These are phyloP conservation scores for Blastobotrys buckinghamii DNA, from an alignment of 1,139 yeast species.

Conservation along the genomic window DNA sequence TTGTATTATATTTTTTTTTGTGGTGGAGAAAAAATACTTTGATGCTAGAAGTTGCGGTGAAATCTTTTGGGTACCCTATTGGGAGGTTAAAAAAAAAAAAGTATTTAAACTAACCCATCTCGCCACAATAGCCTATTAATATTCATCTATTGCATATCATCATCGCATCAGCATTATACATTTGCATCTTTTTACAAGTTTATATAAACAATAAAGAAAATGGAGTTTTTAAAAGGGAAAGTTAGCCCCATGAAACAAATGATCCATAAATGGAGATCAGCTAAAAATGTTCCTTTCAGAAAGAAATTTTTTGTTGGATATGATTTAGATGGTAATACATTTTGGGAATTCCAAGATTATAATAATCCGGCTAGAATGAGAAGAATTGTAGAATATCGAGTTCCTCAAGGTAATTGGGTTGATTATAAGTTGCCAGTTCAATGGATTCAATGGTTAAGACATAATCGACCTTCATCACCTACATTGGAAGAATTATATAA, in stretches of 20 bases:
- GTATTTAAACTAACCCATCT: no score
- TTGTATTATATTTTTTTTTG: not conserved
- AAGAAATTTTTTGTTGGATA: slow-evolving; percentile 46
- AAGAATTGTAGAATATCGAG: slow-evolving; percentile 38
- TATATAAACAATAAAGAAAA: slow-evolving; percentile 32
- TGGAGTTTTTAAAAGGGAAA: slow-evolving; percentile 33
- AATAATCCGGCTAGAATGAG: slow-evolving; percentile 34
- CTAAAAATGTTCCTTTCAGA: slow-evolving; percentile 64
- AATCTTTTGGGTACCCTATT: no score
- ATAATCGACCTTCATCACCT: slow-evolving; percentile 57
- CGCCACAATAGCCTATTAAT: not conserved
- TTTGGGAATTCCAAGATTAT: slow-evolving; percentile 66
- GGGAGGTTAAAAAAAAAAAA: no score
- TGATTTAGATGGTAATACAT: slow-evolving; percentile 75
- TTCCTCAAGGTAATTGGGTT: slow-evolving; percentile 30
- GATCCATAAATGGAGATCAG: slow-evolving; percentile 53
- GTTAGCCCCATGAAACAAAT: slow-evolving; percentile 36
- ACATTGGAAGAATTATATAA: slow-evolving; percentile 52
- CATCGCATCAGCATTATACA: no score
- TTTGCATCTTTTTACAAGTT: no score
- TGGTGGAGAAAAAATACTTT: not conserved
- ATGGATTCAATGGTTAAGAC: slow-evolving; percentile 78
- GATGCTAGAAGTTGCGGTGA: no score
- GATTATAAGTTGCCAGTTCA: slow-evolving; percentile 44
- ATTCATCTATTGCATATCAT: no score